A percentile compares a stretch with the other conserved stretches of the same genome.
phyloP scores from a whole-genome alignment of 495 filamentous ascomycete species.

The Margaritispora aquatica region DNA sequence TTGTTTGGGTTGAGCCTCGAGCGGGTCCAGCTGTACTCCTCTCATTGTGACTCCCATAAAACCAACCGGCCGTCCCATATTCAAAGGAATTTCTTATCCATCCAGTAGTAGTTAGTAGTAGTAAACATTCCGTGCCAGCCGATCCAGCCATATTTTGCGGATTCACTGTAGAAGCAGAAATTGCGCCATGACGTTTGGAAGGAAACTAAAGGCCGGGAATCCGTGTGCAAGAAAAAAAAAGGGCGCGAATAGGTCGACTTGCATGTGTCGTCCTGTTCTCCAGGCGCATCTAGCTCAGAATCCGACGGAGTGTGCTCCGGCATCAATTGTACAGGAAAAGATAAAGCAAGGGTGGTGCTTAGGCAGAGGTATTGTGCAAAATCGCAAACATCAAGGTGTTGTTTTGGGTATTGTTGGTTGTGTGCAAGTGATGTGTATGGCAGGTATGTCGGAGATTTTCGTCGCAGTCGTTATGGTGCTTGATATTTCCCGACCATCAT shows the following conservation, averaged over 20 bases:
- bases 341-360: background rate
- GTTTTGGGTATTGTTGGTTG: background rate
- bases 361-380: background rate
- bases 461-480: background rate
- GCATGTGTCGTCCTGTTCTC: background rate
- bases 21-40: background rate
- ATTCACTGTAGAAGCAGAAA: background rate
- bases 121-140: too few species aligned
- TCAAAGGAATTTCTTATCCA: background rate
- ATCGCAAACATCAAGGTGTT: background rate
- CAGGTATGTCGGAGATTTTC: background rate
- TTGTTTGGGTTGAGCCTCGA: background rate
- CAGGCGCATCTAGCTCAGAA: background rate
- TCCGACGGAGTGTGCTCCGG: background rate
- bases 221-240: background rate
- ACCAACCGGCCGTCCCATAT: background rate
- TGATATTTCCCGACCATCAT: background rate
- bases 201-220: background rate
- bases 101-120: background rate
- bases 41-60: background rate
- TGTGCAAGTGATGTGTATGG: background rate
- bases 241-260: background rate
- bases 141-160: background rate
- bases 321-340: background rate
- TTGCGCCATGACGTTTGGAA: background rate